Evolutionary conservation across 75 land plant genomes (phyloP).

Genomic region (Pinus albicaulis): DNA sequence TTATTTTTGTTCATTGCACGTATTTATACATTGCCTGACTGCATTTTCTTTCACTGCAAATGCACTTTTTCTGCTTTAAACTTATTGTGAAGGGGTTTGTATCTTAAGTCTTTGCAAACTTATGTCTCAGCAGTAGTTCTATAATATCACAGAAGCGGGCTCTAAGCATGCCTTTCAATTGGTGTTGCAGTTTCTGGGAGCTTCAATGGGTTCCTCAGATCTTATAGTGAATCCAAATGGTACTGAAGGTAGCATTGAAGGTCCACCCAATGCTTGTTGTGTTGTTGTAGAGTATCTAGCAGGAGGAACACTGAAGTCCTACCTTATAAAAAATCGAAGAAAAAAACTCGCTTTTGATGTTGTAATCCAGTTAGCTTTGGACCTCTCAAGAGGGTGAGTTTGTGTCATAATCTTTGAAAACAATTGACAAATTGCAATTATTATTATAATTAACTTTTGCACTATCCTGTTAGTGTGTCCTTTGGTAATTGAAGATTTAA

Average conservation of each 20-base stretch:
- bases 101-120: neutral
- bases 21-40: neutral
- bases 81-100: neutral
- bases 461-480: no score
- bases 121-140: neutral
- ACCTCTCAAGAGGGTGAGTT: conserved; percentile 84
- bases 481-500: neutral
- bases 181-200: conserved; percentile 81
- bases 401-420: neutral
- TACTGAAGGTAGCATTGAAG: conserved; percentile 68
- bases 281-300: conserved; percentile 95
- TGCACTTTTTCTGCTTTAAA: neutral
- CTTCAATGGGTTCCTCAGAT: conserved; percentile 71
- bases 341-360: conserved; percentile 74
- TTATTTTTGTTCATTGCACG: neutral
- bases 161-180: conserved; percentile 6
- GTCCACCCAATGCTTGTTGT: conserved; percentile 68
- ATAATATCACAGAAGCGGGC: neutral
- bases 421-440: neutral
- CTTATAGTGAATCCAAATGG: conserved; percentile 57
- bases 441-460: no score
- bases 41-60: neutral
- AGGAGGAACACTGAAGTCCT: conserved; percentile 86
- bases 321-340: conserved; percentile 73
- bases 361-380: conserved; percentile 86